Evolutionary conservation across 352 stramenopile genomes (phyloP), one percentile per base, ranked within the genome.

Genomic region (Plasmopara viticola): DNA sequence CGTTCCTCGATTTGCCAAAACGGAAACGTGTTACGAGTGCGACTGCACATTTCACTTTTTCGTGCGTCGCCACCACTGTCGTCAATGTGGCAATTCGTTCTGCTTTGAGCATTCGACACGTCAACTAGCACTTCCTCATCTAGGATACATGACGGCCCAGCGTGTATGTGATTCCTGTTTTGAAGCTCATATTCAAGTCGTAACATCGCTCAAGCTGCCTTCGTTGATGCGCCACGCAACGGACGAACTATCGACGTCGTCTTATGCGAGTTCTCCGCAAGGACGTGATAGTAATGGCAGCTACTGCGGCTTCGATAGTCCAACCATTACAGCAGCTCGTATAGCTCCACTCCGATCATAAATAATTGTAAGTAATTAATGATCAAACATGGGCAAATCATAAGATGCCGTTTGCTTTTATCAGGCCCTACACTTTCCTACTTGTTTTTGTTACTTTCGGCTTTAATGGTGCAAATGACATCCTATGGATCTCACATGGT

Each of bases 401-500:
- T 58, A 53, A 43, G 37, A 57, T 64, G 37, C 48, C 51, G 64
- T 49, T 46, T 53, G 57, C 43, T 41, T 60, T 37, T 13, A 8
- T 35, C 14, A 39, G 8, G 20, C 20, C 20, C 20, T 25, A 25
- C 20, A 25, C 20, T 25, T 25, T 25, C 3, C 20, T 25, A 25
- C 20, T 25, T 25, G 20, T 25, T 25, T 25, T 25, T 25, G 20
- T 14, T 4, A 5, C 68, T 50, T 84, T 87, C 9, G 60, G 57
- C 56, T 98, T 98, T 33, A 99, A 67, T 15, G 96, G 96, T 6
- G 91, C 94, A 75, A 98, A 99, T 0, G 95, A 98, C 65, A 95
- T 85, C 42, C 96, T 82, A 78, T 99, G 96, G 51, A 98, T 98
- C 13, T 75, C 76, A 52, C 74, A 94, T 5, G 93, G 77, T n/a